Percentiles rank a stretch among this genome's conserved stretches.
These are phyloP conservation scores for Stemphylium lycopersici DNA, from an alignment of 2,329 filamentous ascomycete genomes.

Conservation along the genomic window DNA sequence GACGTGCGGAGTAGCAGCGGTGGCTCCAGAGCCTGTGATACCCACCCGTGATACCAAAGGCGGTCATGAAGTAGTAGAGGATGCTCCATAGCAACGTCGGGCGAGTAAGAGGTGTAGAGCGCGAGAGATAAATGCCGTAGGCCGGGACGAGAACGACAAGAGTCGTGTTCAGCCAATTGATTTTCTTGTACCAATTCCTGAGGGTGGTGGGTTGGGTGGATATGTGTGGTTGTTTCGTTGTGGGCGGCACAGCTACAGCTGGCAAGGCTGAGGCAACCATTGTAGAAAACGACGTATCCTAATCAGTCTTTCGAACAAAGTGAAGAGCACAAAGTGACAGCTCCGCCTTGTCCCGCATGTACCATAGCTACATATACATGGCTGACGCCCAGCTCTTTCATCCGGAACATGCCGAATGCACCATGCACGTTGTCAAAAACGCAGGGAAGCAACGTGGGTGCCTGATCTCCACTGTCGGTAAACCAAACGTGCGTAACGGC, in stretches of 20 bases:
- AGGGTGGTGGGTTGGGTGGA: slow-evolving; percentile 23
- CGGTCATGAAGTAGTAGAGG: slow-evolving; percentile 80
- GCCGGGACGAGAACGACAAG: slow-evolving; percentile 80
- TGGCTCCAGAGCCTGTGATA: slow-evolving; percentile 78
- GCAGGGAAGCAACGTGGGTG: slow-evolving; percentile 1
- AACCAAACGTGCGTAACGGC: slow-evolving; percentile 2
- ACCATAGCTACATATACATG: slow-evolving; percentile 11
- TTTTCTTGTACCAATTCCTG: slow-evolving; percentile 84
- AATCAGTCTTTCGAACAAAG: neutral
- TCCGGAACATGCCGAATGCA: slow-evolving; percentile 11
- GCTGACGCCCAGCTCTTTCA: neutral
- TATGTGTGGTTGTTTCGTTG: slow-evolving; percentile 23
- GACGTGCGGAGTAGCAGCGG: slow-evolving; percentile 52
- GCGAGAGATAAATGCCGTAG: slow-evolving; percentile 72
- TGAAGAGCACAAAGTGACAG: neutral
- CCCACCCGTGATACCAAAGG: slow-evolving; percentile 63
- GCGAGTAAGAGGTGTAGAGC: slow-evolving; percentile 74
- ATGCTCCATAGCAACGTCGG: slow-evolving; percentile 77
- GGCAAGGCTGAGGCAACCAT: slow-evolving; percentile 10
- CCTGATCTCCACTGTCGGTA: slow-evolving; percentile 10
- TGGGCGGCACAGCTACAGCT: neutral
- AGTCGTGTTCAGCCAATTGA: slow-evolving; percentile 88
- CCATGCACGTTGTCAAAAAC: slow-evolving; percentile 4
- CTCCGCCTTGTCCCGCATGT: neutral
- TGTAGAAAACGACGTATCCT: neutral